A percentile compares a stretch with the other conserved stretches of the same genome.
Evolutionary conservation across 2,329 filamentous ascomycete species (phyloP).

Genomic region (Colletotrichum incanum): DNA sequence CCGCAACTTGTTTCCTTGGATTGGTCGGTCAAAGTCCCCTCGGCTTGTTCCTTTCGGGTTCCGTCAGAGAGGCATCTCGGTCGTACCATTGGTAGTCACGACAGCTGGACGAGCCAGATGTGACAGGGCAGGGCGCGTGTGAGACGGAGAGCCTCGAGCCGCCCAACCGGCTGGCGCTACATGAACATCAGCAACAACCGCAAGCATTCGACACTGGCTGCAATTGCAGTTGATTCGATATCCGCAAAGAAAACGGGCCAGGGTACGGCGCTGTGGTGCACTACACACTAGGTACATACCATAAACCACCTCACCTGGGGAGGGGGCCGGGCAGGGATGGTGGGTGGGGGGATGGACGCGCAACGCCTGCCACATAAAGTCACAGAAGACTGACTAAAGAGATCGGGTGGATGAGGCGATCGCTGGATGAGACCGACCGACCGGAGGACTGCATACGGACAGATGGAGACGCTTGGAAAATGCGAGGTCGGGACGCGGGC

Average conservation of each 20-base stretch:
- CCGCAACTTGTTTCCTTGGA: background rate
- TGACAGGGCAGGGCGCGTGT: background rate
- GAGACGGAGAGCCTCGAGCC: slow-evolving; percentile 4
- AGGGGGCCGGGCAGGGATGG: slow-evolving; percentile 13
- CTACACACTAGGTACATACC: background rate
- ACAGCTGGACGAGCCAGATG: background rate
- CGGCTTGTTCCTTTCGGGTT: background rate
- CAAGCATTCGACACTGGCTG: slow-evolving; percentile 15
- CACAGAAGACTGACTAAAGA: slow-evolving; percentile 19
- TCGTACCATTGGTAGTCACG: background rate
- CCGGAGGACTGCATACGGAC: slow-evolving; percentile 23
- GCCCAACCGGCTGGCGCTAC: slow-evolving; percentile 16
- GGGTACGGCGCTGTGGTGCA: background rate
- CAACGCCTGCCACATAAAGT: slow-evolving; percentile 24
- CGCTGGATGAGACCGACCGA: slow-evolving; percentile 32
- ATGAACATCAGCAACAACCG: slow-evolving; percentile 2
- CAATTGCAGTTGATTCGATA: slow-evolving; percentile 6
- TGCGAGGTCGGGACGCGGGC: slow-evolving; percentile 29
- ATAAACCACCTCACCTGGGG: background rate
- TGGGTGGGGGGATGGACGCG: slow-evolving; percentile 23
- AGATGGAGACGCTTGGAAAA: slow-evolving; percentile 8
- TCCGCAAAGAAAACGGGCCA: slow-evolving; percentile 3
- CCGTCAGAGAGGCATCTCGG: background rate
- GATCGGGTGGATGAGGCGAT: slow-evolving; percentile 41
- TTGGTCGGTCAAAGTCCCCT: background rate